A percentile compares a stretch with the other conserved stretches of the same genome.
Conservation (phyloP, 2,329 filamentous ascomycete species). For the Colletotrichum costaricense region DNA sequence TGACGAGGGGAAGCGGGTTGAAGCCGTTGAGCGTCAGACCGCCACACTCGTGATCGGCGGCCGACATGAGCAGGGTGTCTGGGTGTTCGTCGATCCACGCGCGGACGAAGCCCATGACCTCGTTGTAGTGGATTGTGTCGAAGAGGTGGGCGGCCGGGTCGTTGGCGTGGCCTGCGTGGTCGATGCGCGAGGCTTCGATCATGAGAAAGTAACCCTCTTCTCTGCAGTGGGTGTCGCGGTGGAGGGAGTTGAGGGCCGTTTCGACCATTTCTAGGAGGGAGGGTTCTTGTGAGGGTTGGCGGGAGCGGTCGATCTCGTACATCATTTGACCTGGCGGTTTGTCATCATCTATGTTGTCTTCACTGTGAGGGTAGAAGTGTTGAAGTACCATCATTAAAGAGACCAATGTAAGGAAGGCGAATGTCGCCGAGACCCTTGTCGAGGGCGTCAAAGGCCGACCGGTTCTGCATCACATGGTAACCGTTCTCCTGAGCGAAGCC, state of each 20-base stretch:
- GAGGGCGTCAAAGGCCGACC: conserved; percentile 47
- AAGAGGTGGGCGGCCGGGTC: conserved; percentile 65
- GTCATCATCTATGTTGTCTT: neutral
- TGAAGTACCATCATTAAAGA: conserved; percentile 48
- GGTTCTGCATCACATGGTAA: conserved; percentile 50
- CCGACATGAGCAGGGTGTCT: conserved; percentile 50
- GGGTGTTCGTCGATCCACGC: conserved; percentile 52
- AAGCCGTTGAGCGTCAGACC: conserved; percentile 51
- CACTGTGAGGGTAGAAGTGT: neutral
- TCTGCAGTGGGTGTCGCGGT: conserved; percentile 44
- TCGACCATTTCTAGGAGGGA: conserved; percentile 53
- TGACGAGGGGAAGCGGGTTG: conserved; percentile 46
- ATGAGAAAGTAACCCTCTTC: conserved; percentile 54
- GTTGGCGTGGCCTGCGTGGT: conserved; percentile 59
- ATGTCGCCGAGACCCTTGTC: conserved; percentile 41
- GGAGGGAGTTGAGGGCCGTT: conserved; percentile 49
- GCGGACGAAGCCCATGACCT: conserved; percentile 49
- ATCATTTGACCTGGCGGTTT: conserved; percentile 37
- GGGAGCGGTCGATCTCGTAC: conserved; percentile 50
- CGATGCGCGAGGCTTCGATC: conserved; percentile 51
- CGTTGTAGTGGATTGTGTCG: conserved; percentile 53
- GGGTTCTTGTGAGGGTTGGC: conserved; percentile 46
- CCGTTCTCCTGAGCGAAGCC: conserved; percentile 46
- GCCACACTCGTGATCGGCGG: conserved; percentile 54
- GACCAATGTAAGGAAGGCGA: conserved; percentile 49